phyloP scores from a whole-genome alignment of 352 stramenopile genomes.

The Phytopythium boreale region DNA sequence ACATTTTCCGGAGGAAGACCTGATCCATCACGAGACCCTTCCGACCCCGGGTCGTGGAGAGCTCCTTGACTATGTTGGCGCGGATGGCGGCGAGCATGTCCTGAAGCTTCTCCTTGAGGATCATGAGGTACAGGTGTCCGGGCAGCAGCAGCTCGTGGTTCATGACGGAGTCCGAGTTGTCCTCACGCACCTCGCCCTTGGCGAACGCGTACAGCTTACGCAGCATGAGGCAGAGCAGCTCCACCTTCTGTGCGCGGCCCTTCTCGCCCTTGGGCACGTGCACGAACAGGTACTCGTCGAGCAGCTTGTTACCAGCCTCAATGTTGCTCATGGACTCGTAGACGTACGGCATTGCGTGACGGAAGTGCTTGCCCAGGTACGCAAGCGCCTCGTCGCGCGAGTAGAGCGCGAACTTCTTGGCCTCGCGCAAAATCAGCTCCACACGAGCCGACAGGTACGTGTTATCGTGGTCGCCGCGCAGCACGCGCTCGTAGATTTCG shows the following conservation, averaged over 20 bases:
- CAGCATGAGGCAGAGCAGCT: slow-evolving; percentile 96
- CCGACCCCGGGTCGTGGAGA: slow-evolving; percentile 36
- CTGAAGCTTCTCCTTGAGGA: slow-evolving; percentile 99
- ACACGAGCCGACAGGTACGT: slow-evolving; percentile 97
- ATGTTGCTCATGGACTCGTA: slow-evolving; percentile 87
- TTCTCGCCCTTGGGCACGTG: slow-evolving; percentile 92
- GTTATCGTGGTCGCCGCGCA: slow-evolving; percentile 94
- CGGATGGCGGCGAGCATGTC: slow-evolving; percentile 86
- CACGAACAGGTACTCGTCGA: slow-evolving; percentile 96
- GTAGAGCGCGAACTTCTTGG: slow-evolving; percentile 92
- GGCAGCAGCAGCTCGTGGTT: slow-evolving; percentile 97
- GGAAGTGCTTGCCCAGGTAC: slow-evolving; percentile 97
- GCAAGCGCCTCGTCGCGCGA: slow-evolving; percentile 85
- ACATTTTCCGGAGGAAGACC: slow-evolving; percentile 93
- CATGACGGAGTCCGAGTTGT: slow-evolving; percentile 98
- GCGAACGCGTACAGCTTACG: slow-evolving; percentile 98
- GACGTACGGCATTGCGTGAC: slow-evolving; percentile 85
- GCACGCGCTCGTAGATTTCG: slow-evolving; percentile 97
- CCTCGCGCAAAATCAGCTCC: slow-evolving; percentile 96
- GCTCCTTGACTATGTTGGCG: slow-evolving; percentile 80
- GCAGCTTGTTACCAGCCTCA: slow-evolving; percentile 86
- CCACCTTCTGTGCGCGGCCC: slow-evolving; percentile 87
- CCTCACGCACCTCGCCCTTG: slow-evolving; percentile 91
- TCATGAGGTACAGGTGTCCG: slow-evolving; percentile 94
- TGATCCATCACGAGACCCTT: slow-evolving; percentile 72